Percentiles rank a stretch among this genome's conserved stretches.
Conservation (phyloP, 2,329 filamentous ascomycete genomes). For the Claviceps capensis region DNA sequence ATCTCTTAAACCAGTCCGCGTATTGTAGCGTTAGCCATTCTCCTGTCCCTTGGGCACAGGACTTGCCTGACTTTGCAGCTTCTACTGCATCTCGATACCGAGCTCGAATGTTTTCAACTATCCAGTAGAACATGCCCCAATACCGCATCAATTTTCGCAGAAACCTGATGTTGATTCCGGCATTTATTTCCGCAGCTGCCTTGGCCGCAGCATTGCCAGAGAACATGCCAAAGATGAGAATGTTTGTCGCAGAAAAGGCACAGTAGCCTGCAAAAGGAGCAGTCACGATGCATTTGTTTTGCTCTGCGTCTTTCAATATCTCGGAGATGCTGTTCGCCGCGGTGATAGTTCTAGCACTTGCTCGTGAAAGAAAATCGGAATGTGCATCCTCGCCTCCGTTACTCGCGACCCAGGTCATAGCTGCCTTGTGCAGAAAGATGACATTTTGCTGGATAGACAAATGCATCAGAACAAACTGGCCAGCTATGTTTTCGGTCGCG, state of each 20-base stretch:
- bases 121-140: constrained; percentile 98
- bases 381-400: constrained; percentile 58
- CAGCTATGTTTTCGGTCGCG: constrained; percentile 70
- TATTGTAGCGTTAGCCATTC: constrained; percentile 73
- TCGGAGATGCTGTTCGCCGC: constrained; percentile 80
- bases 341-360: constrained; percentile 61
- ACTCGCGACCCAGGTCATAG: constrained; percentile 55
- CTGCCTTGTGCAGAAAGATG: constrained; percentile 81
- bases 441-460: constrained; percentile 81
- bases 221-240: constrained; percentile 89
- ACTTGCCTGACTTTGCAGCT: constrained; percentile 55
- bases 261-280: constrained; percentile 93
- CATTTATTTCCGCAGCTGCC: constrained; percentile 64
- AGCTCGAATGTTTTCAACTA: constrained; percentile 83
- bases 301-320: constrained; percentile 66
- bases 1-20: constrained; percentile 92
- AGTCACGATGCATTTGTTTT: constrained; percentile 54
- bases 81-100: constrained; percentile 79
- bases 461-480: constrained; percentile 87
- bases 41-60: constrained; percentile 30
- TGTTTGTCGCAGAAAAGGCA: constrained; percentile 81
- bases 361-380: constrained; percentile 61
- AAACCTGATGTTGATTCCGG: constrained; percentile 80
- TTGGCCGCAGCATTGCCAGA: constrained; percentile 69
- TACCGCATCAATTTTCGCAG: constrained; percentile 91